Base-by-base conservation (phyloP, 495 filamentous ascomycete genomes). In the Echria macrotheca region DNA sequence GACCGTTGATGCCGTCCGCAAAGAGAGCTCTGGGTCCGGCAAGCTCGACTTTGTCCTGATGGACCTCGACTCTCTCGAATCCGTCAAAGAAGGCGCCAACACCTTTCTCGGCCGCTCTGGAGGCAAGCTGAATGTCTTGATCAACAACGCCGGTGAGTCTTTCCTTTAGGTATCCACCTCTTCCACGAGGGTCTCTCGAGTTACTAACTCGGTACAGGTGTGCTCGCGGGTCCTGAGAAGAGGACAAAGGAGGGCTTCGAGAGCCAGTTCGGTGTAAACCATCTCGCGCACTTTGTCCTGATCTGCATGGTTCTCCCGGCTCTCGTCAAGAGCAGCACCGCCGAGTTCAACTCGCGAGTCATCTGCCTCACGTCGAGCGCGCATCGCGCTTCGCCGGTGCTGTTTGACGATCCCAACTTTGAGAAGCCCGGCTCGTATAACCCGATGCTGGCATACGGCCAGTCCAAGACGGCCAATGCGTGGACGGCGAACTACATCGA, bases 161-260 rank as follows among this genome's bases (percentile, higher is more conserved):
- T 17, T 15, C 24, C 25, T 15, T 18, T 22, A 19, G 7, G 1
- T 15, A 8, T 5, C 22, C 11, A 41, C 17, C 19, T 24, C 6
- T 5, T 11, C n/a, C 18, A 1, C 4, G 8, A 24, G 21, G 21
- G 8, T 21, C 9, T 25, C 10, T 12, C 21, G 12, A 14, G 23
- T 23, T 42, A 22, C 24, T 25, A 17, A 23, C n/a, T n/a, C n/a
- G n/a, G n/a, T n/a, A n/a, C n/a, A n/a, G n/a, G n/a, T n/a, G n/a
- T n/a, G n/a, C n/a, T n/a, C n/a, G n/a, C n/a, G n/a, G n/a, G n/a
- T n/a, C 68, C 68, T 8, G 44, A 38, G 17, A 22, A 50, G 25
- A 58, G 61, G 9, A 79, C 71, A 0, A 49, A 50, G 7, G 73
- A 80, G 38, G 71, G 70, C 8, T 70, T 72, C 53, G 75, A 79